Evolutionary conservation across 139 green algal genomes (phyloP).

Genomic region (Chlamydomonas sphaeroides): DNA sequence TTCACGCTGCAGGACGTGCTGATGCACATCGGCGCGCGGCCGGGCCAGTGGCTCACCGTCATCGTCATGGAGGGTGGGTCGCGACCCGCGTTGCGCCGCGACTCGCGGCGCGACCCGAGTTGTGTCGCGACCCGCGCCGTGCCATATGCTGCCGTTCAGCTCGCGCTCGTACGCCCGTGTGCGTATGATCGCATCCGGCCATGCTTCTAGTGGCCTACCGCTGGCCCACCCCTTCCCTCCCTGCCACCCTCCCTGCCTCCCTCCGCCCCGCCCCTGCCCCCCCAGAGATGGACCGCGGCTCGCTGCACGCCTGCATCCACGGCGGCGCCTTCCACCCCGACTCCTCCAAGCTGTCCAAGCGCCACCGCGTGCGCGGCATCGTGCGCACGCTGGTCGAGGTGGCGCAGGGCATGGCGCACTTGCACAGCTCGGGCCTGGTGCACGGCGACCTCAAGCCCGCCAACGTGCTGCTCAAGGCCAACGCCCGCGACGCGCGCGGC

Average conservation of each 20-base stretch:
- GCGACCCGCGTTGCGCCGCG: too few species aligned
- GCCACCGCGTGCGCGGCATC: constrained; percentile 25
- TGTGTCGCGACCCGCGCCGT: too few species aligned
- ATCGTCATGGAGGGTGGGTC: constrained; percentile 24
- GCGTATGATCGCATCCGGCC: too few species aligned
- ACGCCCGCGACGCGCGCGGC: constrained; percentile 39
- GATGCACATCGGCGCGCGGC: constrained; percentile 24
- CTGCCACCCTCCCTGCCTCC: too few species aligned
- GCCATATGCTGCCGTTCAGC: too few species aligned
- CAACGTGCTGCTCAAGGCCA: constrained; percentile 41
- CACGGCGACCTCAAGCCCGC: constrained; percentile 43
- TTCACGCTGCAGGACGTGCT: constrained; percentile 35
- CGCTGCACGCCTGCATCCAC: constrained; percentile 24
- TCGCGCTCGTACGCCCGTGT: too few species aligned
- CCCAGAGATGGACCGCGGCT: constrained; percentile 39
- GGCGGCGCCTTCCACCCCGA: neutral
- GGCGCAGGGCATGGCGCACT: constrained; percentile 41
- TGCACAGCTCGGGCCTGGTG: constrained; percentile 31
- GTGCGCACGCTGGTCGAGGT: constrained; percentile 34
- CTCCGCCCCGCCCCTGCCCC: too few species aligned
- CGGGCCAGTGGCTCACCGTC: constrained; percentile 25
- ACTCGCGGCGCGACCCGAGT: too few species aligned
- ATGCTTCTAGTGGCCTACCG: too few species aligned
- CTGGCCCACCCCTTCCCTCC: too few species aligned
- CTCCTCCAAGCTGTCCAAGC: neutral